Evolutionary conservation across 2,329 filamentous ascomycete species (phyloP), one percentile per base, ranked within the genome.

Genomic region (Ramularia endophylla): DNA sequence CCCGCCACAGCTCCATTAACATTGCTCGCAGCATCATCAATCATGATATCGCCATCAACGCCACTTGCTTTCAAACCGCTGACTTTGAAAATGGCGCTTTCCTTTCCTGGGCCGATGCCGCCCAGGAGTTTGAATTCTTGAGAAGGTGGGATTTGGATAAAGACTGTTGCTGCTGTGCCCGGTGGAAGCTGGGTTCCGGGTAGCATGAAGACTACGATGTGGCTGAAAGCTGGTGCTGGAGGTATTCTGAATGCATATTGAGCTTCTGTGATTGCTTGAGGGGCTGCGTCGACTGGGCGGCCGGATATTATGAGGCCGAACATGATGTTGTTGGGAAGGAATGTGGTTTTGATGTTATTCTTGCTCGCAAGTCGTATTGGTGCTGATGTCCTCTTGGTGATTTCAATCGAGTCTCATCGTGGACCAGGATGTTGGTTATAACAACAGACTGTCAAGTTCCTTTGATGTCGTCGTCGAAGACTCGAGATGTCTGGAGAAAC

Each of bases 61-160:
- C 64, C 58, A 53, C 65, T 39, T 47, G 63, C 27, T 52, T 63
- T 65, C 13, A 65, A 54, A 0, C 62, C 65, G 36, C 71, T 73
- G 50, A 94, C 71, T 62, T 85, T 88, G 73, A 97, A 95, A 43
- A 97, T 85, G 27, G 89, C 87, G 52, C 84, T 90, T 54, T 92
- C 88, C 60, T 95, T 95, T 42, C 89, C 87, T 27, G 85, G 82
- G 1, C 86, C 89, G 41, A 98, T 81, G 36, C 83, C 92, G 48
- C 94, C 92, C 4, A 97, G 79, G 56, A 98, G 87, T 46, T 76
- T 80, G 68, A 94, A 94, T 34, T 82, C 77, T 62, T 52, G 64
- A 40, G 66, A 54, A 7, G 67, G 66, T 3, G 80, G 77, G n/a
- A 83, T 69, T 51, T 89, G 83, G 35, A 94, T 77, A 68, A 95